Evolutionary conservation across 148 eudicot species (phyloP).

Genomic region (Selenicereus undatus): DNA sequence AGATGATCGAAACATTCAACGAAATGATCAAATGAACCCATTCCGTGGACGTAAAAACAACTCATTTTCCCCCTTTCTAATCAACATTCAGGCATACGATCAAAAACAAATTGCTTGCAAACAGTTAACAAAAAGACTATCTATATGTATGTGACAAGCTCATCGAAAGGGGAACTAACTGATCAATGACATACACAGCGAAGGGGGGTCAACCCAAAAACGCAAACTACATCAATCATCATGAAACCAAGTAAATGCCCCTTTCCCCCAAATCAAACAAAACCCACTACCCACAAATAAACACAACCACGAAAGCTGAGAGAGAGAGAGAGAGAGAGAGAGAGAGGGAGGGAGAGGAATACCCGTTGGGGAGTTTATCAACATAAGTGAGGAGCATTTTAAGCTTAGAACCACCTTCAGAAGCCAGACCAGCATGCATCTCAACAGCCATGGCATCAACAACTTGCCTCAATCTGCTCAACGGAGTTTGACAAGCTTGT

Average conservation of each 20-base stretch:
- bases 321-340: not conserved
- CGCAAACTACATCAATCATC: not conserved
- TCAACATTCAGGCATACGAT: slow-evolving; percentile 16
- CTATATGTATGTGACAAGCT: not conserved
- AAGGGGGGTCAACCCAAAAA: not conserved
- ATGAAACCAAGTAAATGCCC: not conserved
- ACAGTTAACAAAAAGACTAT: not conserved
- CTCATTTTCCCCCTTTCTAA: not conserved
- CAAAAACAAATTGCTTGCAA: not conserved
- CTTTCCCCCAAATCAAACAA: slow-evolving; percentile 2
- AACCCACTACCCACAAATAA: not conserved
- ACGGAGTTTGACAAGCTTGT: slow-evolving; percentile 52
- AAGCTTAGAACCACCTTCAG: slow-evolving; percentile 94
- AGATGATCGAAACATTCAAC: not conserved
- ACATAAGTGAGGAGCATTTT: slow-evolving; percentile 90
- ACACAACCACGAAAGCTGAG: no score
- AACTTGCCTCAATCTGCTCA: slow-evolving; percentile 67
- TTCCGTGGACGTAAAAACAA: not conserved
- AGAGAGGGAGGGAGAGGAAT: not conserved
- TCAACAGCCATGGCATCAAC: slow-evolving; percentile 98
- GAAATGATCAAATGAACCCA: not conserved
- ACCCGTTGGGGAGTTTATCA: slow-evolving; percentile 81
- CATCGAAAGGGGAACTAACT: not conserved
- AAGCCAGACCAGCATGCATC: slow-evolving; percentile 98
- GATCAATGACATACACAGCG: not conserved